phyloP scores from a whole-genome alignment of 2,329 filamentous ascomycete species.

The Curvularia verruculosa region DNA sequence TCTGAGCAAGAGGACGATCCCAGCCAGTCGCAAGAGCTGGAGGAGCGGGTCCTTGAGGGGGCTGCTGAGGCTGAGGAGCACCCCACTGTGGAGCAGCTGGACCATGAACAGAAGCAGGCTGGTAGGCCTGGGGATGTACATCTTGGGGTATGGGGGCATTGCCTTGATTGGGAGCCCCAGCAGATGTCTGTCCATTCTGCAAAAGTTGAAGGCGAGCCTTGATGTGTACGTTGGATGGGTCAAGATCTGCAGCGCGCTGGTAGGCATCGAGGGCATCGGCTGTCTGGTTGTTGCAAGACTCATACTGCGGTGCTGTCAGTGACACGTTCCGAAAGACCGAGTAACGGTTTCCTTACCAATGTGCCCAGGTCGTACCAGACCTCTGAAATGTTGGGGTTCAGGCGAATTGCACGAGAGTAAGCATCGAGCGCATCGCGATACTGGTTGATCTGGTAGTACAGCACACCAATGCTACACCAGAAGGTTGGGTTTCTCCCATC shows the following conservation, averaged over 20 bases:
- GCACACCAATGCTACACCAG: conserved; percentile 98
- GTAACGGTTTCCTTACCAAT: conserved; percentile 66
- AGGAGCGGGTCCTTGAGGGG: conserved; percentile 69
- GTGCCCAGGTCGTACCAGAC: conserved; percentile 99
- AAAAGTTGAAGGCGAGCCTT: conserved; percentile 91
- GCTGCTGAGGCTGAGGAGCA: conserved; percentile 70
- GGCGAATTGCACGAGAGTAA: conserved; percentile 91
- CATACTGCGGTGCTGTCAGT: conserved; percentile 67
- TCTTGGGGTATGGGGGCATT: conserved; percentile 90
- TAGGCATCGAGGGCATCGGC: conserved; percentile 96
- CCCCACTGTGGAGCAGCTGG: conserved; percentile 91
- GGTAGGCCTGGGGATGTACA: conserved; percentile 93
- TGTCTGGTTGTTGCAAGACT: conserved; percentile 99
- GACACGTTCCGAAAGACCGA: not conserved
- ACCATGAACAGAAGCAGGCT: conserved; percentile 78
- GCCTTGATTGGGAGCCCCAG: conserved; percentile 72
- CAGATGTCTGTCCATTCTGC: conserved; percentile 74
- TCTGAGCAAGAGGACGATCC: conserved; percentile 72
- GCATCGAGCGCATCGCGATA: conserved; percentile 97
- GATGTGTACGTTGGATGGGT: conserved; percentile 92
- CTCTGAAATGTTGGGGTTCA: conserved; percentile 98
- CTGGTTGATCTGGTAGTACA: conserved; percentile 99
- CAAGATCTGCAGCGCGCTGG: conserved; percentile 89
- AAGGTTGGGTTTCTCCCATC: conserved; percentile 98
- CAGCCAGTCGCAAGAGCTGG: conserved; percentile 62